phyloP scores from a whole-genome alignment of 108 stramenopile genomes.

The Cyclotella kingstonii region DNA sequence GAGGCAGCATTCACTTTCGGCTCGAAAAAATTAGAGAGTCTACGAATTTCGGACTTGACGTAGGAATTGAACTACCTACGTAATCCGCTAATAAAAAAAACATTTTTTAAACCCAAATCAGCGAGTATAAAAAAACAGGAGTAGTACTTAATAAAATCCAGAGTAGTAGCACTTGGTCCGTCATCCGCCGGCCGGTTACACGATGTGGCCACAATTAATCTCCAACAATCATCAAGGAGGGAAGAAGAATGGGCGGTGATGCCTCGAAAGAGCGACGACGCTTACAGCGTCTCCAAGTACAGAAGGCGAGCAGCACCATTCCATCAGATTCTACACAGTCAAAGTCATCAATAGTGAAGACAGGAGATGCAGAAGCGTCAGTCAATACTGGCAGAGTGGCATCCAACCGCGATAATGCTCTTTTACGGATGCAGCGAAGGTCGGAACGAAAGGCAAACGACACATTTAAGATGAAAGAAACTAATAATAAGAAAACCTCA shows the following conservation, averaged over 20 bases:
- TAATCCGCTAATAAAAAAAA: no score
- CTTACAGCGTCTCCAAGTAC: conserved; percentile 45
- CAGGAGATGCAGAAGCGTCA: neutral
- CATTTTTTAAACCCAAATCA: no score
- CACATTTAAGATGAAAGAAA: conserved; percentile 21
- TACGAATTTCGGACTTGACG: no score
- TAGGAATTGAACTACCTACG: no score
- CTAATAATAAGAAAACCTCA: neutral
- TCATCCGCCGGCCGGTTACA: neutral
- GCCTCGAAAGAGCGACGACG: conserved; percentile 74
- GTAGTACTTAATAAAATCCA: no score
- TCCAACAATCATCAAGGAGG: no score
- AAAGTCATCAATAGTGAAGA: conserved; percentile 7
- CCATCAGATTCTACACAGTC: conserved; percentile 2
- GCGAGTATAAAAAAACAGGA: no score
- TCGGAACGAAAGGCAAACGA: conserved; percentile 20
- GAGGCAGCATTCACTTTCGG: no score
- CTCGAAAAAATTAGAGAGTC: no score
- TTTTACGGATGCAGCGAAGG: conserved; percentile 18
- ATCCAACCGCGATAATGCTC: conserved; percentile 4
- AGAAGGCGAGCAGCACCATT: conserved; percentile 8
- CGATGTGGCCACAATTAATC: neutral
- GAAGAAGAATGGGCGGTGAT: conserved; percentile 61
- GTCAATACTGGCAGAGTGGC: conserved; percentile 1
- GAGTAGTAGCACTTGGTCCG: no score